Evolutionary conservation across 345 rosid genomes (phyloP).

Genomic region (Aquilaria yunnanensis): DNA sequence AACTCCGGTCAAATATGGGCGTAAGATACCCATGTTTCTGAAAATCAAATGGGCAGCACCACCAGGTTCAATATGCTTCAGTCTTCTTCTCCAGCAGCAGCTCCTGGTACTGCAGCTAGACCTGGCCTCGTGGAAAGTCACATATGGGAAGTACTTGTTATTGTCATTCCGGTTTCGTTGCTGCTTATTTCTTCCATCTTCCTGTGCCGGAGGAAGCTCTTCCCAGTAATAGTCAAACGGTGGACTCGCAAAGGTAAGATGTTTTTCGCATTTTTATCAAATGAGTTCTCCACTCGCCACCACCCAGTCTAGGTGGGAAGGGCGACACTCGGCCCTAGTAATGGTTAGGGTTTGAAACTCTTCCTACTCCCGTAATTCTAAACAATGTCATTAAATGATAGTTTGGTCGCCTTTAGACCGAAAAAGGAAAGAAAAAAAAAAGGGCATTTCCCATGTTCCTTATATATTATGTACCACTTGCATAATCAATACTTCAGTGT

Average conservation of each 20-base stretch:
- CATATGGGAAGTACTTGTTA: slow-evolving; percentile 22
- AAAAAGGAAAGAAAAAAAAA: neutral
- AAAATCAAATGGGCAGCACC: too few species aligned
- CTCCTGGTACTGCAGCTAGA: neutral
- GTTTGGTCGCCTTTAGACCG: neutral
- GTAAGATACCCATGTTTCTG: too few species aligned
- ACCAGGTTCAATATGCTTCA: too few species aligned
- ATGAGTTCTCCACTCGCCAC: neutral
- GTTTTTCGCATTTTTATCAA: neutral
- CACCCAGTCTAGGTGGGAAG: neutral
- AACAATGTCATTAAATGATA: neutral
- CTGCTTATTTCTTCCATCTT: slow-evolving; percentile 18
- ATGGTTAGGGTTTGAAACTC: too few species aligned
- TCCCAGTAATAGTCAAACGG: slow-evolving; percentile 14
- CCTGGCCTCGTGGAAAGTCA: slow-evolving; percentile 2
- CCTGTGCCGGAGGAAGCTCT: slow-evolving; percentile 28
- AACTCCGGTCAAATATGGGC: too few species aligned
- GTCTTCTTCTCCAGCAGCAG: too few species aligned
- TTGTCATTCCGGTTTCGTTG: slow-evolving; percentile 16
- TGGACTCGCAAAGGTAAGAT: slow-evolving; percentile 26
- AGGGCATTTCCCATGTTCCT: too few species aligned
- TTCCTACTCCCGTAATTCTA: neutral
- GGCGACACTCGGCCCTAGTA: too few species aligned
- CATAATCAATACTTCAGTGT: neutral
- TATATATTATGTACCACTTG: too few species aligned